phyloP scores from a whole-genome alignment of 768 basidiomycete species.

The Tephrocybe sp. region DNA sequence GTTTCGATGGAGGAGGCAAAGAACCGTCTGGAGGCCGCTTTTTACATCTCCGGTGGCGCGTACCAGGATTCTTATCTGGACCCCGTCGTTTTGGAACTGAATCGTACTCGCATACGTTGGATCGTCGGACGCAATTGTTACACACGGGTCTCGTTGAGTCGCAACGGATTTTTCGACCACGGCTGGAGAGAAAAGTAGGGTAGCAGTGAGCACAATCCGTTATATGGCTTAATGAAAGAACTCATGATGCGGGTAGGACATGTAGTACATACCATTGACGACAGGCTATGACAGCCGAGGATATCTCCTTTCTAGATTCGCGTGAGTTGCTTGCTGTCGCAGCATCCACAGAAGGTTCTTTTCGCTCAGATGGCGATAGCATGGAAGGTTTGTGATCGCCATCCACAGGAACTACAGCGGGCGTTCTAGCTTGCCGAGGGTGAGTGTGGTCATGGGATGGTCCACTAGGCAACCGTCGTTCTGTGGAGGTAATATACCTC shows the following conservation, averaged over 20 bases:
- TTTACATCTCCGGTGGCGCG: conserved; percentile 83
- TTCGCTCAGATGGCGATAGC: conserved; percentile 31
- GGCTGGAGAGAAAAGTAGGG: conserved; percentile 47
- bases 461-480: conserved; percentile 46
- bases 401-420: conserved; percentile 29
- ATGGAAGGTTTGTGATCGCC: conserved; percentile 30
- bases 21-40: conserved; percentile 65
- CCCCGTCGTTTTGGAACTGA: conserved; percentile 79
- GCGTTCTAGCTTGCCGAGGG: conserved; percentile 32
- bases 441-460: conserved; percentile 46
- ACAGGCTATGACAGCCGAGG: conserved; percentile 79
- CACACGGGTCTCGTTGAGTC: conserved; percentile 81
- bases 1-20: conserved; percentile 50
- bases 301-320: conserved; percentile 55
- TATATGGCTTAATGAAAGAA: conserved; percentile 41
- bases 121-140: conserved; percentile 79
- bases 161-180: conserved; percentile 83
- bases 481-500: conserved; percentile 37
- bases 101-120: conserved; percentile 80
- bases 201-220: conserved; percentile 29
- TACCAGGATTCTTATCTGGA: conserved; percentile 85
- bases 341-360: conserved; percentile 32
- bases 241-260: conserved; percentile 33
- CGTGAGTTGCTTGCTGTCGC: conserved; percentile 31
- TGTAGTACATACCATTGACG: conserved; percentile 68